Evolutionary conservation across 1,139 yeast species (phyloP).

Genomic region (Protomyces inundatus): DNA sequence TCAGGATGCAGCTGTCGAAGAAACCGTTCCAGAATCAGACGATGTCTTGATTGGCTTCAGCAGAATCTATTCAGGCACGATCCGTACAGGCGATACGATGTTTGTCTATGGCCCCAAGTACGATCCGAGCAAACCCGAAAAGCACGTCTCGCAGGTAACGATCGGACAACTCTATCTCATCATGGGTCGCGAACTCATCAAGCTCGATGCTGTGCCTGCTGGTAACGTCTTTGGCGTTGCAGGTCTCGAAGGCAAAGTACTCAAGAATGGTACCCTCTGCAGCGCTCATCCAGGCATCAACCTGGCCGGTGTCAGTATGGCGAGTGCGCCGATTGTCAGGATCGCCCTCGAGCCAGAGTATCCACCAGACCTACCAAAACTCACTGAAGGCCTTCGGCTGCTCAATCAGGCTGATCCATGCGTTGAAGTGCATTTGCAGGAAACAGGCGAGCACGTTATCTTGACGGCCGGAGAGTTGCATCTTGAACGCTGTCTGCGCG

Average conservation of each 20-base stretch:
- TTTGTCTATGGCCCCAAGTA: constrained; percentile 81
- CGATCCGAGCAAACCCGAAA: constrained; percentile 61
- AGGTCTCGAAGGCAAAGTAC: constrained; percentile 73
- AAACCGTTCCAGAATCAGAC: constrained; percentile 37
- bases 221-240: constrained; percentile 94
- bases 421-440: constrained; percentile 77
- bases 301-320: constrained; percentile 62
- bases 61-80: constrained; percentile 79
- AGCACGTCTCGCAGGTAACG: constrained; percentile 50
- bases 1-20: constrained; percentile 24
- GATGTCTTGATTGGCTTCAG: constrained; percentile 82
- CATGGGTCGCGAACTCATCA: constrained; percentile 87
- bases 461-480: constrained; percentile 96
- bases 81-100: constrained; percentile 67
- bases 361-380: constrained; percentile 68
- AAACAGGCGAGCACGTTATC: constrained; percentile 83
- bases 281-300: constrained; percentile 51
- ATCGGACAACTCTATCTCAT: constrained; percentile 69
- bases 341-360: constrained; percentile 92
- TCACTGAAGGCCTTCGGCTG: constrained; percentile 72
- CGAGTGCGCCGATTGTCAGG: constrained; percentile 80
- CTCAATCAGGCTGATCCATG: constrained; percentile 90
- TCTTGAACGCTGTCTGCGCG: constrained; percentile 83
- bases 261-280: constrained; percentile 82
- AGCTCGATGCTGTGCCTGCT: constrained; percentile 77